Base-by-base conservation (phyloP, 768 basidiomycete genomes). In the Lactarius quietus region DNA sequence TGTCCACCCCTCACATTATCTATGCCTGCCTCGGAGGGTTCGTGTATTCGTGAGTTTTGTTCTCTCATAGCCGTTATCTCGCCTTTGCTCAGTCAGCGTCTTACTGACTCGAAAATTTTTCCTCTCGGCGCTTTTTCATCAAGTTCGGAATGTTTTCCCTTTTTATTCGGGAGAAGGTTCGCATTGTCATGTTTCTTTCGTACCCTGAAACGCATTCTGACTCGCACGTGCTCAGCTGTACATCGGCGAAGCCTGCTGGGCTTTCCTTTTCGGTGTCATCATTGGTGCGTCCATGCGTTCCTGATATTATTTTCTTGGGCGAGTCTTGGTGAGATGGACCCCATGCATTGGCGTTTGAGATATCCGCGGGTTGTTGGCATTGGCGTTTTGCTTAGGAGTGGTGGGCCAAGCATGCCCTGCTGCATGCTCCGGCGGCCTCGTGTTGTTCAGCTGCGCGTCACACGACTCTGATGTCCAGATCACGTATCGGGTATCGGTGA, bases 81-180 rank as follows among this genome's bases (percentile, higher is more conserved):
- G 23, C 23, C 6, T 23, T 48, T 3, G 4, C 5, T 29, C 4
- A 18, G 1, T 23, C 9, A 14, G 15, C 29, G 23, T 59, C 29
- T 45, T 38, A 41, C 53, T 31, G n/a, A 43, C 9, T 23, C 17
- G 1, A 10, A 36, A 43, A 33, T 8, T 33, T 8, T 33, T 12
- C 15, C 14, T 33, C 3, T 26, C 28, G 26, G 57, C 53, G 28
- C 18, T 58, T 63, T n/a, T 57, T 36, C 20, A 29, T 52, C 8
- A 65, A 94, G 91, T 97, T 96, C 76, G 93, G 93, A 75, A 94
- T 96, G 92, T 92, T 95, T 78, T 94, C 93, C 3, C 82, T 95
- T 7, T 85, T 98, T 70, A 83, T 98, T 71, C 89, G 95, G 72
- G 93, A 95, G 79, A 86, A 84, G 79, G 90, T 89, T 51, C 45